Evolutionary conservation across 2,329 filamentous ascomycete genomes (phyloP).

Genomic region (Colletotrichum neosansevieriae): DNA sequence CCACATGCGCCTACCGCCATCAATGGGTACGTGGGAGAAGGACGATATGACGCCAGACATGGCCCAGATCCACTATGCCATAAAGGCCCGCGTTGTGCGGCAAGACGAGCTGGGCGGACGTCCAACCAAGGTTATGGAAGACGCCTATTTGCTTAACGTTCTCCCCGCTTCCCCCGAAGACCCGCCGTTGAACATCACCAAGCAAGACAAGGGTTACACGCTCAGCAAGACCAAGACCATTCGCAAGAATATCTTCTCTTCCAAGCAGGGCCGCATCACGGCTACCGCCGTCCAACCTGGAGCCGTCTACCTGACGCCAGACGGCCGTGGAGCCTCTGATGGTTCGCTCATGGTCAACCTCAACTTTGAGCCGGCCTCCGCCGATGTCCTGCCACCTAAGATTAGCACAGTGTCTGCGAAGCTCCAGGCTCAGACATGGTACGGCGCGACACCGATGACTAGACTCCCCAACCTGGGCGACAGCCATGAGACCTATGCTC

Average conservation of each 20-base stretch:
- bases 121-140: slow-evolving; percentile 54
- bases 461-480: slow-evolving; percentile 64
- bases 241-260: slow-evolving; percentile 64
- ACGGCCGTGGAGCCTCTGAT: slow-evolving; percentile 57
- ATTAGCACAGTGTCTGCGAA: slow-evolving; percentile 63
- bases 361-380: slow-evolving; percentile 59
- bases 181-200: slow-evolving; percentile 62
- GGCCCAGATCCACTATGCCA: slow-evolving; percentile 64
- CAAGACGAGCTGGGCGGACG: slow-evolving; percentile 46
- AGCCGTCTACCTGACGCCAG: slow-evolving; percentile 63
- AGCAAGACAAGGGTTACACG: slow-evolving; percentile 61
- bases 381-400: slow-evolving; percentile 59
- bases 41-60: slow-evolving; percentile 68
- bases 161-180: slow-evolving; percentile 63
- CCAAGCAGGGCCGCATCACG: slow-evolving; percentile 63
- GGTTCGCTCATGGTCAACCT: slow-evolving; percentile 60
- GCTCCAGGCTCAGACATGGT: slow-evolving; percentile 65
- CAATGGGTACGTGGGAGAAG: slow-evolving; percentile 63
- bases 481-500: slow-evolving; percentile 52
- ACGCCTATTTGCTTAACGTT: slow-evolving; percentile 61
- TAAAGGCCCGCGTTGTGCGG: slow-evolving; percentile 60
- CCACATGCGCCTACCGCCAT: slow-evolving; percentile 66
- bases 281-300: slow-evolving; percentile 59
- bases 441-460: slow-evolving; percentile 58
- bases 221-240: slow-evolving; percentile 65